Conservation (phyloP, 1,139 yeast species). For the Nakaseomyces glabratus region DNA sequence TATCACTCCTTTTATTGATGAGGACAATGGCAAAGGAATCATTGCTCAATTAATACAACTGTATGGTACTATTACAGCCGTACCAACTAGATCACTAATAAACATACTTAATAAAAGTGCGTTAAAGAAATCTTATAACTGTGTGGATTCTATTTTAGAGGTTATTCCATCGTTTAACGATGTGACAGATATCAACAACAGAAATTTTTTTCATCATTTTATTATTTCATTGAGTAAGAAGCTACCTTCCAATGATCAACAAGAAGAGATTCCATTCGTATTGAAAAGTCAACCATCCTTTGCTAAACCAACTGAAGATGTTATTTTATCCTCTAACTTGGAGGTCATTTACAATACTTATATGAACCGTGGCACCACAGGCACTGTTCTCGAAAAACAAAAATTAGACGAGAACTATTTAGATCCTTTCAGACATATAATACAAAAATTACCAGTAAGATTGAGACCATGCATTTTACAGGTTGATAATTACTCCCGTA, state of each 20-base stretch:
- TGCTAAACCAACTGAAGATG: conserved; percentile 1
- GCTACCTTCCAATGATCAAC: background rate
- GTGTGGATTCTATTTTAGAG: conserved; percentile 49
- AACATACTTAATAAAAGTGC: conserved; percentile 60
- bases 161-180: conserved; percentile 46
- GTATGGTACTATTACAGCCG: conserved; percentile 33
- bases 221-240: conserved; percentile 36
- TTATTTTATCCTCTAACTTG: conserved; percentile 33
- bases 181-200: conserved; percentile 63
- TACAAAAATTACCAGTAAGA: conserved; percentile 44
- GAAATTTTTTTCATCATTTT: conserved; percentile 79
- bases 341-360: background rate
- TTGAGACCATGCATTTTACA: conserved; percentile 49
- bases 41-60: conserved; percentile 35
- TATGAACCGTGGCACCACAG: background rate
- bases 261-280: background rate
- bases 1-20: conserved; percentile 29
- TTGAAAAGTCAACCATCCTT: conserved; percentile 3
- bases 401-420: conserved; percentile 8
- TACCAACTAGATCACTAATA: conserved; percentile 30
- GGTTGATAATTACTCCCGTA: conserved; percentile 66
- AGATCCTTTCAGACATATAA: conserved; percentile 33
- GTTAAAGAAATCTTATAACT: conserved; percentile 39
- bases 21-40: conserved; percentile 40
- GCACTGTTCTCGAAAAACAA: conserved; percentile 2